Base-by-base conservation (phyloP, 331 rosid genomes). In the Erythrophleum ivorense region DNA sequence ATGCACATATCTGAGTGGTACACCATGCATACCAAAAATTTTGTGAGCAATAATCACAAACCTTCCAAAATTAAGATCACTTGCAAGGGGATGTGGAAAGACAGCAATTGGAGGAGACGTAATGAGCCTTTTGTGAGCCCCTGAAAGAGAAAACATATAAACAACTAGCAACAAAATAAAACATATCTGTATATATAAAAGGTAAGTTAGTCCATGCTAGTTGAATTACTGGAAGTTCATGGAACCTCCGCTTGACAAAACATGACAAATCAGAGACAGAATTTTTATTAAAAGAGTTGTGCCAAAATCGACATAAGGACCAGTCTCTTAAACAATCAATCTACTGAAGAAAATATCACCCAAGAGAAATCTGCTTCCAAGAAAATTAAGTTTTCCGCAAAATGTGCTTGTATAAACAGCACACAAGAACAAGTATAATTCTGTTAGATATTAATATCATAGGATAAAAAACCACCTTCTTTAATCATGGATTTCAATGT, bases 11-110 rank as follows among this genome's bases (percentile, higher is more conserved):
- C 64, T 2, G 33, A 7, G 3, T 58, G 64, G 64, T 8, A 19
- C 4, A 59, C 38, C 38, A 59, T 29, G 38, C 16, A 21, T 24
- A 9, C 15, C 66, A 29, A 21, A 29, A 59, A 24, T 21, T 6
- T 57, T 19, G 40, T 40, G 40, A 82, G 68, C 63, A 57, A 82
- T 72, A 59, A 86, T 82, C 69, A 73, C 91, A 83, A 68, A 96
- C 99, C 99, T 91, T 85, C 89, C 88, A 76, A 96, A 94, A 87
- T 86, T 96, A 48, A 96, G 97, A 89, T 96, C 99, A 85, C 88
- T 92, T 80, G 93, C 94, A 79, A 96, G 99, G 80, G 99, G 99
- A 62, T 96, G 99, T 73, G 99, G 99, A 84, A 96, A 96, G 77
- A 96, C 94, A 2, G 99, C 98, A 70, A 94, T 94, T 8, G 99